Evolutionary conservation across 208 protist genomes (phyloP).

Genomic region (Trypanosoma cruzi): DNA sequence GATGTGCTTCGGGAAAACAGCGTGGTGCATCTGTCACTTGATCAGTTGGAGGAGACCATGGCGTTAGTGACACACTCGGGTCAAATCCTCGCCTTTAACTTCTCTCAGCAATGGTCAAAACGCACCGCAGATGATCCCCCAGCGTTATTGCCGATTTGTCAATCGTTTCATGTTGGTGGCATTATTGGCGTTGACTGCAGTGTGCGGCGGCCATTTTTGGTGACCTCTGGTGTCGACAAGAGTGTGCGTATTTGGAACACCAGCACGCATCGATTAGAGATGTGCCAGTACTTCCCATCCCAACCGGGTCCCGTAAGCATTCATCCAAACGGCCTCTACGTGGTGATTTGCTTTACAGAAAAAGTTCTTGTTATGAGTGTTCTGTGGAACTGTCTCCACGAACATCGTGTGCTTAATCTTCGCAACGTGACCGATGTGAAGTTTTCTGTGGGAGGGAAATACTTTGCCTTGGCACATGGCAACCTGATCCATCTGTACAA

Average conservation of each 20-base stretch:
- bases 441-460: slow-evolving; percentile 94
- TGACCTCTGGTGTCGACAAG: slow-evolving; percentile 91
- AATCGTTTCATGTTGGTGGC: slow-evolving; percentile 78
- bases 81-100: slow-evolving; percentile 66
- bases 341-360: slow-evolving; percentile 95
- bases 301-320: slow-evolving; percentile 91
- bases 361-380: slow-evolving; percentile 95
- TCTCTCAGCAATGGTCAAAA: slow-evolving; percentile 47
- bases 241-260: slow-evolving; percentile 97
- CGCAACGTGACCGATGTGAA: slow-evolving; percentile 85
- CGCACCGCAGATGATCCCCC: slow-evolving; percentile 31
- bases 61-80: slow-evolving; percentile 60
- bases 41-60: slow-evolving; percentile 70
- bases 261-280: slow-evolving; percentile 82
- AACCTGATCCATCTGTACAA: slow-evolving; percentile 95
- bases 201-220: slow-evolving; percentile 94
- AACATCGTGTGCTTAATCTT: slow-evolving; percentile 90
- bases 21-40: slow-evolving; percentile 59
- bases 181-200: slow-evolving; percentile 94
- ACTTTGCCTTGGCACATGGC: slow-evolving; percentile 93
- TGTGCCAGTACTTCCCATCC: slow-evolving; percentile 85
- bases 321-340: slow-evolving; percentile 94
- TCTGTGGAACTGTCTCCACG: slow-evolving; percentile 91
- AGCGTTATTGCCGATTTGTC: slow-evolving; percentile 50
- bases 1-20: slow-evolving; percentile 31